A percentile compares a stretch with the other conserved stretches of the same genome.
Conservation (phyloP, 1,284 basidiomycete genomes). For the Ustilago nuda region DNA sequence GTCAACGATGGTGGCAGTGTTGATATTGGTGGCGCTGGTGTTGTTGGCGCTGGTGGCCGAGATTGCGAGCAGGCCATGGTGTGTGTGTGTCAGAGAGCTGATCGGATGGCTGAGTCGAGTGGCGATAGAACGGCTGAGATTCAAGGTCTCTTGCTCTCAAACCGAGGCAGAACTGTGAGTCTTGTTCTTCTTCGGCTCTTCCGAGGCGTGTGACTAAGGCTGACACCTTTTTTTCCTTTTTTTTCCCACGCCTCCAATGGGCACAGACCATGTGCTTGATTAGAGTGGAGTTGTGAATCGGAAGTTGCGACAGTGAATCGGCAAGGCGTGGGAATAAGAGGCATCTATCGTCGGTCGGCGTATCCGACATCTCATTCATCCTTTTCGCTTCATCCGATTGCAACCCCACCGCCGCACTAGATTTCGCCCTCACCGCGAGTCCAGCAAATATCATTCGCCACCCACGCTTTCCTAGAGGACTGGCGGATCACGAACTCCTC, state of each 20-base stretch:
- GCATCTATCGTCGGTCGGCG: neutral
- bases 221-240: neutral
- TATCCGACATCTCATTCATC: conserved; percentile 6
- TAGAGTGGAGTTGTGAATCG: conserved; percentile 25
- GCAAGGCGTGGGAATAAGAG: conserved; percentile 5
- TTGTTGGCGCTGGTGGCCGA: conserved; percentile 10
- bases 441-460: neutral
- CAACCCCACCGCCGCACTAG: neutral
- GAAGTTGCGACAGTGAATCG: conserved; percentile 3
- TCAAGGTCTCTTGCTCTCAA: neutral
- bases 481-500: neutral
- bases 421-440: neutral
- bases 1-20: conserved; percentile 16
- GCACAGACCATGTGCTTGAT: conserved; percentile 30
- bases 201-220: conserved; percentile 22
- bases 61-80: conserved; percentile 20
- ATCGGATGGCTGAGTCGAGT: neutral
- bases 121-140: neutral
- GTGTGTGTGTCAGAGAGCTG: neutral
- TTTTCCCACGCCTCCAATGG: neutral
- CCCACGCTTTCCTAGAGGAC: neutral
- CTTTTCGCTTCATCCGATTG: conserved; percentile 1
- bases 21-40: neutral
- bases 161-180: neutral
- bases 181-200: conserved; percentile 18